phyloP scores from a whole-genome alignment of 768 basidiomycete genomes.

The Leccinum subgranulosum region DNA sequence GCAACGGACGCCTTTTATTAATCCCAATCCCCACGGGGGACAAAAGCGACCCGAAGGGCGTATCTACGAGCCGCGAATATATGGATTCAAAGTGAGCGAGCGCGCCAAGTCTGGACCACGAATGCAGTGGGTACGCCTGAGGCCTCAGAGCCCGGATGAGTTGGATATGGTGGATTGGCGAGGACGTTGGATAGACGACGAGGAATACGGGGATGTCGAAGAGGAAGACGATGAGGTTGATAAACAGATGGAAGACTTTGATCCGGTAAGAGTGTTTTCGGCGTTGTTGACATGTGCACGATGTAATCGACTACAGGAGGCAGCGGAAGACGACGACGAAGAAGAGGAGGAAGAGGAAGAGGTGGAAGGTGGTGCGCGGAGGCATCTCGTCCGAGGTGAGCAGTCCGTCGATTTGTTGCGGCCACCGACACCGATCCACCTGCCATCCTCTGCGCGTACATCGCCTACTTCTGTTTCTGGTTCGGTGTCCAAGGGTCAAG shows the following conservation, averaged over 20 bases:
- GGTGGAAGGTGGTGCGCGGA: conserved; percentile 25
- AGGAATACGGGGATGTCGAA: conserved; percentile 68
- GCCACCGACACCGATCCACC: conserved; percentile 39
- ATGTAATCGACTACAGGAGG: conserved; percentile 40
- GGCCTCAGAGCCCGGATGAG: conserved; percentile 78
- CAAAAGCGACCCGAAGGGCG: conserved; percentile 85
- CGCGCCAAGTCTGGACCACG: conserved; percentile 91
- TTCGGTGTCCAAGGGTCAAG: conserved; percentile 43
- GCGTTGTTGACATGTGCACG: not conserved
- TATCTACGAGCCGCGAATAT: conserved; percentile 90
- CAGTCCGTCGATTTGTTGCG: conserved; percentile 36
- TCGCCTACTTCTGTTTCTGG: conserved; percentile 51
- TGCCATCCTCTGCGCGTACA: conserved; percentile 43
- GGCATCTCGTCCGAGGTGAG: conserved; percentile 34
- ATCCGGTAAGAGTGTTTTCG: conserved; percentile 52
- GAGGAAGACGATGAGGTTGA: conserved; percentile 53
- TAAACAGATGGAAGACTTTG: conserved; percentile 84
- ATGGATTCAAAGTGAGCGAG: conserved; percentile 97
- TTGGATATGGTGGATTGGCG: conserved; percentile 88
- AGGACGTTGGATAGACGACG: conserved; percentile 82
- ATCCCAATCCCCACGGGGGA: conserved; percentile 86
- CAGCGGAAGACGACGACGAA: conserved; percentile 55
- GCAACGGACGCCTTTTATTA: conserved; percentile 62
- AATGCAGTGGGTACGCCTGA: conserved; percentile 93
- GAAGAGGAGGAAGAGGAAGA: conserved; percentile 48